These are phyloP conservation scores for Lactarius sanguifluus DNA, from an alignment of 768 basidiomycete genomes.

Conservation along the genomic window DNA sequence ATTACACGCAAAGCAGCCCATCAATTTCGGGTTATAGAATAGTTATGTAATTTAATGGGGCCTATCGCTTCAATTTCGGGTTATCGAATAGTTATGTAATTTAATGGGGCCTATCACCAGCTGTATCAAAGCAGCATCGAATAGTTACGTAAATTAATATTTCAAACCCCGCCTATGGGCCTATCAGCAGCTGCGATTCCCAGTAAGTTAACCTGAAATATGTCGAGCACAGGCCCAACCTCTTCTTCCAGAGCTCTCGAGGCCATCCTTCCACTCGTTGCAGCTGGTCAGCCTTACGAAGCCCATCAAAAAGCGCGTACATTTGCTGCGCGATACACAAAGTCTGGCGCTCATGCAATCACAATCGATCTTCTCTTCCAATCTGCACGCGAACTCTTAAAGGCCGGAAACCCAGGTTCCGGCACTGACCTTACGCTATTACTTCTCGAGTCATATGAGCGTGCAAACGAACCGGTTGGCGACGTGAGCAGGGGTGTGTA, in stretches of 20 bases:
- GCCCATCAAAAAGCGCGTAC: slow-evolving; percentile 97
- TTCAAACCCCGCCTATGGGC: too few species aligned
- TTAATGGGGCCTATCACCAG: background rate
- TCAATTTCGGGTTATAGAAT: background rate
- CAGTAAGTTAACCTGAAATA: background rate
- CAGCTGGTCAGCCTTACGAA: slow-evolving; percentile 74
- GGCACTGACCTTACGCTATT: slow-evolving; percentile 83
- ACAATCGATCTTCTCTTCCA: slow-evolving; percentile 95
- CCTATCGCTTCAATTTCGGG: too few species aligned
- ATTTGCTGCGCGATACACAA: slow-evolving; percentile 84
- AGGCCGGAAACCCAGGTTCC: slow-evolving; percentile 84
- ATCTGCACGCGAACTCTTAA: slow-evolving; percentile 82
- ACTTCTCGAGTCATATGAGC: slow-evolving; percentile 81
- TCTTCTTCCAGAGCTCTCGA: slow-evolving; percentile 67
- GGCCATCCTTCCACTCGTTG: slow-evolving; percentile 73
- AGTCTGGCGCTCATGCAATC: slow-evolving; percentile 76
- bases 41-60: background rate
- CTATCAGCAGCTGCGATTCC: background rate
- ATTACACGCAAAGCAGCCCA: background rate
- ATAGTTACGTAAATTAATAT: background rate
- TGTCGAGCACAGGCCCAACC: slow-evolving; percentile 25
- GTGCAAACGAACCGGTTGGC: slow-evolving; percentile 65
- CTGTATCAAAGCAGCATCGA: too few species aligned
- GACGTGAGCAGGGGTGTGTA: slow-evolving; percentile 77
- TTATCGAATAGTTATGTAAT: background rate